Base-by-base conservation (phyloP, 2,329 filamentous ascomycete species). In the Coniochaeta sp. region DNA sequence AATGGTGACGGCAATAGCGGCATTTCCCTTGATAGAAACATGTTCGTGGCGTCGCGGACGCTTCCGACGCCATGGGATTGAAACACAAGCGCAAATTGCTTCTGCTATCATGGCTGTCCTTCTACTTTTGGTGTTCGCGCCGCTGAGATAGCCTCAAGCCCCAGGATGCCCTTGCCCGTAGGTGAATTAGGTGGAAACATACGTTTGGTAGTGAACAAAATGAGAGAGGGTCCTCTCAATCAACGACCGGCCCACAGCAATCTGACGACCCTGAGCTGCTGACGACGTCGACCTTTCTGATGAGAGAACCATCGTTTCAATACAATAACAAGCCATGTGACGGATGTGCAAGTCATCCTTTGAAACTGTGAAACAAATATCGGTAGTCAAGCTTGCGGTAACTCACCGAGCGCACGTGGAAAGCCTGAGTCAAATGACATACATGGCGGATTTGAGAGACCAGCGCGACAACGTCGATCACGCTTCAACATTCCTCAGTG, bases 41-140 rank as follows among this genome's bases (percentile, higher is more conserved):
- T 17, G n/a, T 17, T 2, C 24, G 47, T 52, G 47, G 47, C 47
- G 24, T 28, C 22, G 47, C 22, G 47, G 47, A 22, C 22, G 47
- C 47, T 17, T 31, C 47, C 47, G 47, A 26, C 12, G 26, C 24
- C 22, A 52, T 52, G 47, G 47, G 47, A 52, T 52, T 52, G 47
- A 52, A 52, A 52, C 47, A 52, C 47, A 52, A 52, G 47, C 47
- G 47, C 22, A 52, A 52, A 52, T 52, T 52, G 24, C 47, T 31
- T 17, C 6, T 52, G 3, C 47, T 31, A n/a, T 31, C n/a, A 9
- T 43, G 8, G 19, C 9, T 14, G 43, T 24, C n/a, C 43, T 28
- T 31, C 47, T 28, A 19, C 43, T 26, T 40, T 40, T 40, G 38
- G 17, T 17, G 16, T 9, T 24, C 19, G 11, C 47, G 17, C 47